Base-by-base conservation (phyloP, 2,329 filamentous ascomycete genomes). In the Penicillium decumbens region DNA sequence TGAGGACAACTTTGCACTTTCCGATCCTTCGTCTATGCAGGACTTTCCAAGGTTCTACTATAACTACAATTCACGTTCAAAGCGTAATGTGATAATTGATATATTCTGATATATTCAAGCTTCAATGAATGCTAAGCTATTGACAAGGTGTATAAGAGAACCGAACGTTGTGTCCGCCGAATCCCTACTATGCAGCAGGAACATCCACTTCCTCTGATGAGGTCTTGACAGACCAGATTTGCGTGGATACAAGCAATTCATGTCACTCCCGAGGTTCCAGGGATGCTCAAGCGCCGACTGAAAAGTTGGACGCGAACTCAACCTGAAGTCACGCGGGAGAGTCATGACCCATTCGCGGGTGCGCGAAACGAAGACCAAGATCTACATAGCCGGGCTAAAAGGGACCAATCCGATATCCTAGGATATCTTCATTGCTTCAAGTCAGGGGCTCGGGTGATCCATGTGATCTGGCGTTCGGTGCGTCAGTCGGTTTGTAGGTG, bases 371-470 rank as follows among this genome's bases (percentile, higher is more conserved):
- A 46, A 29, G 44, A 57, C 64, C 66, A 62, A 49, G 51, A 51
- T 58, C 60, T 56, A 57, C 55, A 64, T 62, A 65, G 66, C 57
- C 60, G 65, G 69, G 65, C 61, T 52, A 57, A 53, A 54, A 55
- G 46, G 61, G 69, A 72, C 70, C 69, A 72, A 71, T 72, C 69
- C 67, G 52, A 67, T 65, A 57, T 49, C 47, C 47, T 13, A 25
- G 23, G 43, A 39, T 50, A 65, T 65, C 59, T 70, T 72, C 70
- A 72, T 72, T 73, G 70, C 65, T 72, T 53, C 70, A 66, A 72
- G 70, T 70, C 70, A 54, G 55, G 53, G 56, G 65, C 68, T 64
- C 65, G 63, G 57, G 44, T 49, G 32, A 33, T 56, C 62, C 65
- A 59, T 63, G 60, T 60, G 62, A 56, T 57, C 59, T 55, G 62